phyloP scores from a whole-genome alignment of 2,329 filamentous ascomycete genomes.

The Colletotrichum tanaceti region DNA sequence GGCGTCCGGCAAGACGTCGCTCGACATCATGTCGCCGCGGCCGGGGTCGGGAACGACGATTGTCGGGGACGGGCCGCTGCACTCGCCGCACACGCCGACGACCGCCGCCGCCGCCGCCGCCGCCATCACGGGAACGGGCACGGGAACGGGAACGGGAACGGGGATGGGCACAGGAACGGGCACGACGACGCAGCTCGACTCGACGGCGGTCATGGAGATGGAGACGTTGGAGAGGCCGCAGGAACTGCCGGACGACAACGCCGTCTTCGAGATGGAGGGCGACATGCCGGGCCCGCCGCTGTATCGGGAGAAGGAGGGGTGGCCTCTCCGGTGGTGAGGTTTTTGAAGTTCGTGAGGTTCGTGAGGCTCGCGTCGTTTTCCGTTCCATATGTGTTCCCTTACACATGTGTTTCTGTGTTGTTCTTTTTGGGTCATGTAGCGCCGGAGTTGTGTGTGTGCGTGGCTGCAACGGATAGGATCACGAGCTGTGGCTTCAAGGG shows the following conservation, averaged over 20 bases:
- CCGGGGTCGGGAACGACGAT: constrained; percentile 20
- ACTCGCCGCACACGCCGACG: constrained; percentile 9
- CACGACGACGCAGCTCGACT: constrained; percentile 31
- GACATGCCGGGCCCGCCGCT: constrained; percentile 37
- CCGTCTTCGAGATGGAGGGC: constrained; percentile 31
- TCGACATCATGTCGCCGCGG: constrained; percentile 26
- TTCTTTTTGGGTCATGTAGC: constrained; percentile 19
- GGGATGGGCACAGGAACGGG: no score
- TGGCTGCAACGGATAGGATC: background rate
- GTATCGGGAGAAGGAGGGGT: constrained; percentile 37
- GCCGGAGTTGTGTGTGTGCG: constrained; percentile 30
- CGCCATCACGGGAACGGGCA: no score
- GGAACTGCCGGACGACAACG: constrained; percentile 32
- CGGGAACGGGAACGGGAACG: no score
- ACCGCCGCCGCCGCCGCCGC: no score
- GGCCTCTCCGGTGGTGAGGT: constrained; percentile 20
- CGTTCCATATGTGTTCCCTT: background rate
- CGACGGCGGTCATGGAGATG: constrained; percentile 33
- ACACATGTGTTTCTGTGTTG: no score
- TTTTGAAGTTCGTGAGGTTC: no score
- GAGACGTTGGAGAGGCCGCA: constrained; percentile 35
- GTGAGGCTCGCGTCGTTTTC: background rate
- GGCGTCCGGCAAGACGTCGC: constrained; percentile 12
- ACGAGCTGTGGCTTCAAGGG: background rate
- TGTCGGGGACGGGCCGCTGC: constrained; percentile 12